Evolutionary conservation across 2,329 filamentous ascomycete species (phyloP).

Genomic region (Colletotrichum chlorophyti): DNA sequence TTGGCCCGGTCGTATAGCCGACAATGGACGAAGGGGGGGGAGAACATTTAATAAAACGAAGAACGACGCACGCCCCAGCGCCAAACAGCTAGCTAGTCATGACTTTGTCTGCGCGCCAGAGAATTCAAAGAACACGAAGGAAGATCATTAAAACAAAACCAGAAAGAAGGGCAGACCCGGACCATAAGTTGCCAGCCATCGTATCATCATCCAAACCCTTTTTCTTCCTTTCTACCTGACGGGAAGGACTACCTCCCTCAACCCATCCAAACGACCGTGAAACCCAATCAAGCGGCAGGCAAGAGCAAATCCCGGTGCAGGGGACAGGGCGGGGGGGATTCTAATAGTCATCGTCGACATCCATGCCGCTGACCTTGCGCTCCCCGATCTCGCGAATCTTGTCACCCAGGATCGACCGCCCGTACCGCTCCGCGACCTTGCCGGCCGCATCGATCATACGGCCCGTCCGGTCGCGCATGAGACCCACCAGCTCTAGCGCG

Average conservation of each 20-base stretch:
- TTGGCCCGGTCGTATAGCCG: conserved; percentile 1
- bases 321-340: not conserved
- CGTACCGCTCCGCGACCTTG: conserved; percentile 89
- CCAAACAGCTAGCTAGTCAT: conserved; percentile 20
- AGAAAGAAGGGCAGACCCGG: conserved; percentile 17
- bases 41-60: conserved; percentile 13
- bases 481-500: conserved; percentile 84
- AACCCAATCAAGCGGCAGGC: not conserved
- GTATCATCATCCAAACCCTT: conserved; percentile 23
- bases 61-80: conserved; percentile 4
- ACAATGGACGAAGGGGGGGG: too few relatives aligned
- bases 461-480: conserved; percentile 85
- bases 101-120: too few relatives aligned
- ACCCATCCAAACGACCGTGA: conserved; percentile 21
- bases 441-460: conserved; percentile 91
- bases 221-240: not conserved
- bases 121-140: too few relatives aligned
- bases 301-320: too few relatives aligned
- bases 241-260: too few relatives aligned
- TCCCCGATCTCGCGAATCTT: conserved; percentile 92
- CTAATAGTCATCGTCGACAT: conserved; percentile 51
- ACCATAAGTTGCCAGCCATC: conserved; percentile 8
- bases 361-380: conserved; percentile 65
- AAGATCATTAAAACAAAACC: too few relatives aligned
- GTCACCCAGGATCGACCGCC: conserved; percentile 78